Base-by-base conservation (phyloP, 495 filamentous ascomycete species). In the Rostrohypoxylon terebratum region DNA sequence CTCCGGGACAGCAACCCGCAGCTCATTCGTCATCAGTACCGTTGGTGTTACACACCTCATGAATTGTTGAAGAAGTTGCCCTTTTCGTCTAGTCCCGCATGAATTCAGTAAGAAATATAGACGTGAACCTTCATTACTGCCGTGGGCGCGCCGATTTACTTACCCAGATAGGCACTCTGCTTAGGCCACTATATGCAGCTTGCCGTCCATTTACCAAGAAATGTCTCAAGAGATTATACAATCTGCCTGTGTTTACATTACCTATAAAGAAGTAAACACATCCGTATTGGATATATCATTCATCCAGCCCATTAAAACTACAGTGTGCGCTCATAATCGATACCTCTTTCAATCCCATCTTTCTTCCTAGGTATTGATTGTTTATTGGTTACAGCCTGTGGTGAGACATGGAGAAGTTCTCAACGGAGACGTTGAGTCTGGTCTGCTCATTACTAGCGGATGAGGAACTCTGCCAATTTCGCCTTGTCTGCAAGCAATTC, bases 401-500 rank as follows among this genome's bases (percentile, higher is more conserved):
- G 23, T 20, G 59, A 68, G 64, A 48, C 53, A 71, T 75, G 72
- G 23, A 71, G 1, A 25, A 31, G 8, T 20, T 71, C 33, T 45
- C 72, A 31, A n/a, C 59, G 10, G 72, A 75, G 55, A 54, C 55
- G 10, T 0, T 68, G 4, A 53, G 50, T 25, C n/a, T 48, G 5
- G 59, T 75, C 31, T 68, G 45, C 53, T 71, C 72, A 4, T 34
- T 48, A 23, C 47, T 75, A 1, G 13, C 36, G 13, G 8, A 28
- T 9, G 23, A 48, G 7, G 59, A 68, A n/a, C 14, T 71, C 48
- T 42, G 48, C 9, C 23, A 45, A 28, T 65, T 75, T 40, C 72
- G 72, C 18, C 68, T 75, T 48, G 59, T 63, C 40, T 64, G 59
- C 10, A 75, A 68, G 21, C 6, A 16, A 9, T 71, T 57, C 36